Conservation (phyloP, 495 filamentous ascomycete species). For the Venustampulla echinocandica region DNA sequence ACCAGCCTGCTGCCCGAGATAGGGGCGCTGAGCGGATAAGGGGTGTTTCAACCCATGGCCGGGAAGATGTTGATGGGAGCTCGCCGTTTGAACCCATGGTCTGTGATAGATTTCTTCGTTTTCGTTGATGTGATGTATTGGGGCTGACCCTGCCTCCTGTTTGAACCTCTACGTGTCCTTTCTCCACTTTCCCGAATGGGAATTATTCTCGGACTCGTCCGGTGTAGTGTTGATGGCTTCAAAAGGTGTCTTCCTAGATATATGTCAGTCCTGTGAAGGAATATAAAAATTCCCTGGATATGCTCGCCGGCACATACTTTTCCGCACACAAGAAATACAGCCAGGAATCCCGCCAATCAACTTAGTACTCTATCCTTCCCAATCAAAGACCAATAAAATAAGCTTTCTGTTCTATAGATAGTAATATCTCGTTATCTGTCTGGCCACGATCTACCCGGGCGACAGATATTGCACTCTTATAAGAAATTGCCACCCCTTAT, state of each 20-base stretch:
- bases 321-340: no score
- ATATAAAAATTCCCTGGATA: no score
- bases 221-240: not conserved
- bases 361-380: no score
- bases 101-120: not conserved
- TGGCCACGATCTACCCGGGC: no score
- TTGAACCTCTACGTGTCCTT: not conserved
- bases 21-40: constrained; percentile 13
- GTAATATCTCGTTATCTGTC: no score
- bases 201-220: not conserved
- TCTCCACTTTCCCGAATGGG: not conserved
- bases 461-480: no score
- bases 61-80: not conserved
- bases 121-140: not conserved
- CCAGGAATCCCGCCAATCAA: no score
- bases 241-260: not conserved
- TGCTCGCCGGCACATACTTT: no score
- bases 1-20: constrained; percentile 22
- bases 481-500: no score
- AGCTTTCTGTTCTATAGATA: no score
- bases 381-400: no score
- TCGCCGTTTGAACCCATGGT: not conserved
- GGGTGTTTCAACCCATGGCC: constrained; percentile 21
- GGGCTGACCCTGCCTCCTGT: not conserved
- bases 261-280: no score